Base-by-base conservation (phyloP, 768 basidiomycete genomes). In the Tulasnella sp. region DNA sequence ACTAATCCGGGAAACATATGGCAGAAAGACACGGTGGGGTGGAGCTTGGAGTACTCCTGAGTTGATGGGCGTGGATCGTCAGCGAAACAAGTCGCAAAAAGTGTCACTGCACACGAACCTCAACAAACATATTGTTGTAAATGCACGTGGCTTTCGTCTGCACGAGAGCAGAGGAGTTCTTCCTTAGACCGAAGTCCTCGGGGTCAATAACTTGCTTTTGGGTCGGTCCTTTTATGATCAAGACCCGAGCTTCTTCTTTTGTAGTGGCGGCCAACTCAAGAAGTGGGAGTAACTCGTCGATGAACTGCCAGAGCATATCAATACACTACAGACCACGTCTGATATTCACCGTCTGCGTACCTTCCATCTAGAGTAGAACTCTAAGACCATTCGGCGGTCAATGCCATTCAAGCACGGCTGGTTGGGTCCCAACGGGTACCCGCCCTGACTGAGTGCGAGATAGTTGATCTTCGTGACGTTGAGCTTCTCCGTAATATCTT, bases 1-100 rank as follows among this genome's bases (percentile, higher is more conserved):
- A 84, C 84, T 3, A 76, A 40, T 5, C 85, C 85, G 0, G 85
- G 84, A 66, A 76, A 78, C 36, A 80, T 79, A 74, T 85, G 85
- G 0, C 81, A 79, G 76, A 86, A 85, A 11, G 52, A 59, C 26
- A 59, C 11, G 11, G 17, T 59, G 22, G 52, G 52, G 29, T 59
- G 26, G n/a, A 59, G 52, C n/a, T 59, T 59, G 11, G 52, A 59
- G 52, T 59, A 59, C 29, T 59, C 52, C 52, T 59, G 59, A 17
- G 34, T 6, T 6, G 37, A 14, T n/a, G n/a, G n/a, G n/a, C n/a
- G n/a, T n/a, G n/a, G 5, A 59, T 12, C 22, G 52, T 59, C 22
- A 59, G 52, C 8, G 26, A n/a, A 26, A 26, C 22, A 29, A 1
- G 8, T 3, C 8, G 11, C 3, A 3, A 1, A 59, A 22, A 11